phyloP scores from a whole-genome alignment of 208 protist genomes.

The Angomonas desouzai region DNA sequence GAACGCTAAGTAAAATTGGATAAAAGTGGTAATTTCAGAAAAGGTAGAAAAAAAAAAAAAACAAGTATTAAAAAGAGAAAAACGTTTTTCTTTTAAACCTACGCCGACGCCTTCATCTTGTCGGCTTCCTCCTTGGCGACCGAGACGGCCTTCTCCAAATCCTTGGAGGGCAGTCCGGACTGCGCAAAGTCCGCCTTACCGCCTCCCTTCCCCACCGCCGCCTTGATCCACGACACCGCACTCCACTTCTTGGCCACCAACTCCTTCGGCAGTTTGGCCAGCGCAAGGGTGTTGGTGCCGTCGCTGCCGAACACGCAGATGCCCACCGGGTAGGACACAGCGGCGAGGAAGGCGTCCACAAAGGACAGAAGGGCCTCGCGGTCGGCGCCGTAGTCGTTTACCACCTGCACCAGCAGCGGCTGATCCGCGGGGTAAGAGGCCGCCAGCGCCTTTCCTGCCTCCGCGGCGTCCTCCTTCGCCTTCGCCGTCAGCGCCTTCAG shows the following conservation, averaged over 20 bases:
- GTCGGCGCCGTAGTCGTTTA: conserved; percentile 68
- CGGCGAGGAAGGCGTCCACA: conserved; percentile 58
- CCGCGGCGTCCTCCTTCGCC: conserved; percentile 68
- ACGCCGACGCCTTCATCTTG: conserved; percentile 57
- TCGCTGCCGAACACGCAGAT: conserved; percentile 76
- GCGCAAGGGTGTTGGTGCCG: conserved; percentile 61
- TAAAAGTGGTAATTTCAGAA: conserved; percentile 2
- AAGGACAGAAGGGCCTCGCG: conserved; percentile 83
- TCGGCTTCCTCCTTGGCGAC: conserved; percentile 62
- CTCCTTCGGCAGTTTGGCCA: conserved; percentile 59
- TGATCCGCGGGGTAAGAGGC: conserved; percentile 32
- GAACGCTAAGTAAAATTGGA: conserved; percentile 6
- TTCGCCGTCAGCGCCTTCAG: conserved; percentile 65
- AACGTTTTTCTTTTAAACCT: conserved; percentile 4
- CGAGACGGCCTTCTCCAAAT: conserved; percentile 32
- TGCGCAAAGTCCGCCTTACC: conserved; percentile 88
- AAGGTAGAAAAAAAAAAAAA: conserved; percentile 9
- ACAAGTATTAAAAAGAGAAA: conserved; percentile 10
- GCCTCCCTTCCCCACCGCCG: conserved; percentile 84
- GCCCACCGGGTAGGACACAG: conserved; percentile 55
- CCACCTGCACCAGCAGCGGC: conserved; percentile 48
- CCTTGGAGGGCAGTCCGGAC: conserved; percentile 60
- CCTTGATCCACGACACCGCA: conserved; percentile 82
- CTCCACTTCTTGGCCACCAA: conserved; percentile 78
- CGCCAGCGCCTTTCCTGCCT: conserved; percentile 48